These are phyloP conservation scores for Calycina marina DNA, from an alignment of 2,329 filamentous ascomycete genomes.

Conservation along the genomic window DNA sequence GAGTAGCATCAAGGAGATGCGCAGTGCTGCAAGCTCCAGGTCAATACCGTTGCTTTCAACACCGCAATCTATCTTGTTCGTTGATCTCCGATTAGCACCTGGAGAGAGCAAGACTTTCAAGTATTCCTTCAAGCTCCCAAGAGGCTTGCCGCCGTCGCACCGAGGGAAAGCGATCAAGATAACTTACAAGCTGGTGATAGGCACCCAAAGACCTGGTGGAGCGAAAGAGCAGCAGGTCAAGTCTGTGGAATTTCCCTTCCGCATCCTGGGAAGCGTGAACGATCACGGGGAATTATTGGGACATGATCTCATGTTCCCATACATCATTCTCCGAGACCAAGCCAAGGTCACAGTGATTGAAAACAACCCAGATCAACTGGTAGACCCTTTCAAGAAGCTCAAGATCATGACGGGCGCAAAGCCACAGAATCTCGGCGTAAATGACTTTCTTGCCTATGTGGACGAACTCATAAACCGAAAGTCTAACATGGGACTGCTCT, in stretches of 20 bases:
- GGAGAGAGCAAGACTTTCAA: conserved; percentile 81
- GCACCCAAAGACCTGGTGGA: conserved; percentile 73
- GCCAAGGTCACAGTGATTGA: conserved; percentile 30
- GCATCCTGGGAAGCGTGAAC: conserved; percentile 87
- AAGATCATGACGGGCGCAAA: conserved; percentile 19
- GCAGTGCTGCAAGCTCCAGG: conserved; percentile 70
- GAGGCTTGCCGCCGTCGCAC: conserved; percentile 80
- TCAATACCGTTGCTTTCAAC: conserved; percentile 86
- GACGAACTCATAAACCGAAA: conserved; percentile 55
- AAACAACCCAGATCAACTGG: conserved; percentile 7
- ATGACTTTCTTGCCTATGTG: conserved; percentile 64
- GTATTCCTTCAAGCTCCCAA: conserved; percentile 74
- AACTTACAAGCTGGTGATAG: conserved; percentile 77
- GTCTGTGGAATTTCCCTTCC: conserved; percentile 84
- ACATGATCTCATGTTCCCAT: conserved; percentile 88
- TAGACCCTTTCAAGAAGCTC: conserved; percentile 6
- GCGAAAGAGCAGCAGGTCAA: conserved; percentile 69
- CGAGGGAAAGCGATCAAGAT: conserved; percentile 91
- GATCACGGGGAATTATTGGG: conserved; percentile 75
- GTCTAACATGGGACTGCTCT: conserved; percentile 42
- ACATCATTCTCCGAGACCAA: conserved; percentile 75
- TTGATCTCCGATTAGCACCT: conserved; percentile 74
- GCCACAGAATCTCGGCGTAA: conserved; percentile 26
- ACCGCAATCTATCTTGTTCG: conserved; percentile 89
- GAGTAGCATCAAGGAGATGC: conserved; percentile 92